Base-by-base conservation (phyloP, 2,329 filamentous ascomycete species). In the Monosporascus sp. region DNA sequence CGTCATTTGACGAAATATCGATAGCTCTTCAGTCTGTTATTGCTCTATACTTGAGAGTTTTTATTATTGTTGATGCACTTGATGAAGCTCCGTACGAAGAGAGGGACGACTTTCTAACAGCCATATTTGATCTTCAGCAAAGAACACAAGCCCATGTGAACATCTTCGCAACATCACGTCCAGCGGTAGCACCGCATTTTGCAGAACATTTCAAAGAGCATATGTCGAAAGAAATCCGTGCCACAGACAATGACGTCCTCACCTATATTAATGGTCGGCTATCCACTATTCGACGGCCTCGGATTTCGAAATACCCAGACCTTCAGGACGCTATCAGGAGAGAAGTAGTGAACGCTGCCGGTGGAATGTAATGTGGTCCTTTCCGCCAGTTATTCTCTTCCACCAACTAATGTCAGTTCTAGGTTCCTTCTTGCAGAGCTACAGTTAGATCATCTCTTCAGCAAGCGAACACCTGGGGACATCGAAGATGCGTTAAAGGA, bases 341-440 rank as follows among this genome's bases (percentile, higher is more conserved):
- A 1, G 24, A 20, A 2, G 65, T 70, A 31, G 43, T 53, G 0
- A 48, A 62, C 11, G 44, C 58, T 8, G 60, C 58, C 0, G 55
- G 65, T 37, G 67, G 66, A 54, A 69, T 70, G 68, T 70, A 58
- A 48, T 24, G 24, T 7, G 3, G 68, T 61, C 17, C n/a, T 35
- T 14, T 9, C 20, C 15, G 22, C 49, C 47, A 9, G 15, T 37
- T 37, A 11, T 22, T 52, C 20, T 38, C 24, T 24, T 24, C 3
- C 24, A 24, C 24, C 24, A 35, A 37, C n/a, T 26, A n/a, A 53
- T 20, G 49, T 57, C 59, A 41, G 60, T 43, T 31, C 52, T 40
- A 72, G 68, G 68, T 72, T 72, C 58, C 66, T 74, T 5, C 63
- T 72, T 17, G 72, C 70, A 20, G 57, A 67, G 24, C 65, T 74